phyloP scores from a whole-genome alignment of 2,329 filamentous ascomycete genomes.

The Botryotinia convoluta region DNA sequence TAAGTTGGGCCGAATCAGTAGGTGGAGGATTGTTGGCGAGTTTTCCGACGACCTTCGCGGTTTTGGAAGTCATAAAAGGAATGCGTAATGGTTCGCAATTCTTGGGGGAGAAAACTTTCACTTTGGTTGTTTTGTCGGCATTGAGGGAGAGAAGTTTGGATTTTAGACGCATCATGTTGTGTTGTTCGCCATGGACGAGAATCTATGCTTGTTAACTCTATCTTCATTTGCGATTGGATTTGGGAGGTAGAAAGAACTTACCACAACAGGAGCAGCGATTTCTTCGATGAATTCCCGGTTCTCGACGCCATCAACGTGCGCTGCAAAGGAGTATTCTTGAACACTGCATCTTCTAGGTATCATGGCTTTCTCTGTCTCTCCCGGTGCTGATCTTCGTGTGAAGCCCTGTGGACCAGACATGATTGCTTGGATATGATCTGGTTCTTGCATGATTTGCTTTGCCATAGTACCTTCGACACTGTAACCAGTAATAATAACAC shows the following conservation, averaged over 20 bases:
- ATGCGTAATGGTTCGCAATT: conserved; percentile 96
- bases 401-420: conserved; percentile 74
- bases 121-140: conserved; percentile 69
- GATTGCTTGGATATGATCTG: conserved; percentile 89
- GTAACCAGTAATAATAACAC: conserved; percentile 98
- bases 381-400: conserved; percentile 55
- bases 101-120: conserved; percentile 88
- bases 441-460: conserved; percentile 90
- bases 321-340: conserved; percentile 91
- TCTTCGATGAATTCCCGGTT: conserved; percentile 97
- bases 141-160: conserved; percentile 94
- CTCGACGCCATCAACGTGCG: conserved; percentile 93
- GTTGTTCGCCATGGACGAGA: conserved; percentile 92
- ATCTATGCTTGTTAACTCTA: conserved; percentile 56
- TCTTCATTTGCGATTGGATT: background rate
- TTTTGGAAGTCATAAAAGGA: conserved; percentile 92
- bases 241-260: conserved; percentile 49
- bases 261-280: conserved; percentile 85
- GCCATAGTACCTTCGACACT: conserved; percentile 99
- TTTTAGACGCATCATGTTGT: conserved; percentile 97
- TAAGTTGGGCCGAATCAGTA: conserved; percentile 53
- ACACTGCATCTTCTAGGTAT: conserved; percentile 91
- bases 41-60: conserved; percentile 93
- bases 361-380: conserved; percentile 81
- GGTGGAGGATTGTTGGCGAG: conserved; percentile 74